A percentile compares a stretch with the other conserved stretches of the same genome.
phyloP scores from a whole-genome alignment of 768 basidiomycete species.

The Rhizopogon roseolus region DNA sequence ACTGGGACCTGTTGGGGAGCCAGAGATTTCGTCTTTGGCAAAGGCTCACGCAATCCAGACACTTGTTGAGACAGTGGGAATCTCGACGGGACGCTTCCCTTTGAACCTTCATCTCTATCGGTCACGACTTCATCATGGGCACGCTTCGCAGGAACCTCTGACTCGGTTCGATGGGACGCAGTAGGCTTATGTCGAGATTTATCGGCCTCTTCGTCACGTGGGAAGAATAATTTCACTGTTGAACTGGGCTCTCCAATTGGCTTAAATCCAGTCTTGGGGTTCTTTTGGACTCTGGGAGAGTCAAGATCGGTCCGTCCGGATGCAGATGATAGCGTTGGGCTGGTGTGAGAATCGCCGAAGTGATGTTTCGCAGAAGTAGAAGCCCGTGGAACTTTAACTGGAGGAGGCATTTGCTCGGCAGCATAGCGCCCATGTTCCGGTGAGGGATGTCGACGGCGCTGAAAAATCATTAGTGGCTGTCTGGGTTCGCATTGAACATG shows the following conservation, averaged over 20 bases:
- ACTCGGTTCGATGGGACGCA: conserved; percentile 5
- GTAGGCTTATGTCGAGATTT: conserved; percentile 16
- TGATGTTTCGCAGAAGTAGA: conserved; percentile 8
- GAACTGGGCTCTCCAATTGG: conserved; percentile 55
- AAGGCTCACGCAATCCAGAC: conserved; percentile 3
- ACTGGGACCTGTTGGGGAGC: conserved; percentile 8
- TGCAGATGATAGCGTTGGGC: conserved; percentile 3
- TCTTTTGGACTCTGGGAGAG: conserved; percentile 11
- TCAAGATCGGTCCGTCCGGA: conserved; percentile 14
- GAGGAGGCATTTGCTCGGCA: conserved; percentile 29
- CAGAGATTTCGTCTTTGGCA: conserved; percentile 4
- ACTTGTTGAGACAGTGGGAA: not conserved
- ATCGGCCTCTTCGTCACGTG: conserved; percentile 60
- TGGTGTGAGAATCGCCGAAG: conserved; percentile 8
- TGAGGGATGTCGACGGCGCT: conserved; percentile 16
- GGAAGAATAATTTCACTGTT: conserved; percentile 74
- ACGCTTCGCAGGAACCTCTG: conserved; percentile 24
- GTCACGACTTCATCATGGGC: conserved; percentile 14
- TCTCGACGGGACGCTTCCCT: not conserved
- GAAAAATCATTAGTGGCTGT: conserved; percentile 8
- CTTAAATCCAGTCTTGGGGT: conserved; percentile 55
- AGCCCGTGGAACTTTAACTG: conserved; percentile 17
- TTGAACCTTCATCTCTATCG: conserved; percentile 17
- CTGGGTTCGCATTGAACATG: not conserved
- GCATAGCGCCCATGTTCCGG: conserved; percentile 18